Base-by-base conservation (phyloP, 768 basidiomycete species). In the Hericium alpestre region DNA sequence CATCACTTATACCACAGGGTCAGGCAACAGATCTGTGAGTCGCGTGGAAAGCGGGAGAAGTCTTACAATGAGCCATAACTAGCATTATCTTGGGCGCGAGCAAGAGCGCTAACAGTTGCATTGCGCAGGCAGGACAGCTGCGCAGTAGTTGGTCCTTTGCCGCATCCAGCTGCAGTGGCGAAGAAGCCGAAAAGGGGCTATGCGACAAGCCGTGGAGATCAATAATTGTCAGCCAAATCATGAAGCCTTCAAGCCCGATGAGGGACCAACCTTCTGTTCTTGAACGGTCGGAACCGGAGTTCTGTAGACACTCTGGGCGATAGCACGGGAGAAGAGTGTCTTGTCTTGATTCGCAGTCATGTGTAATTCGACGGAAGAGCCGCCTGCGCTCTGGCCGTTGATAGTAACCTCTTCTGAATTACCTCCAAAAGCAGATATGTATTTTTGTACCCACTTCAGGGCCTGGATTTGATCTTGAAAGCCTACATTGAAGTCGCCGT, bases 361-460 rank as follows among this genome's bases (percentile, higher is more conserved):
- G 60, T 83, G 81, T n/a, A 86, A 69, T 63, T 80, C 79, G 3
- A 83, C 76, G 0, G 78, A 80, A 25, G 74, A 67, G 0, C 74
- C 81, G 16, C 81, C 82, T 0, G 80, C 81, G 59, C 82, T 82
- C 63, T 86, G 71, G 0, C 84, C 84, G 56, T 81, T 81, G 64
- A 82, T 78, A 2, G 73, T 78, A 39, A 78, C 72, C 15, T 63
- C 63, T 16, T 43, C 57, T 1, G 71, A 71, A 58, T 76, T 67
- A 8, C 76, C 73, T 2, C 72, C 76, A 48, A 75, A 78, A 1
- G 69, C 67, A 22, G 51, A 41, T 50, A 76, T 73, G 53, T 76
- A 59, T 52, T 66, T 49, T 54, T 73, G 63, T 8, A 76, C 69
- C 73, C 74, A 77, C 56, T 56, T 59, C 46, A 77, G 65, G 2